These are phyloP conservation scores for Dothideomycetidae sp. DNA, from an alignment of 2,329 filamentous ascomycete genomes.

Conservation along the genomic window DNA sequence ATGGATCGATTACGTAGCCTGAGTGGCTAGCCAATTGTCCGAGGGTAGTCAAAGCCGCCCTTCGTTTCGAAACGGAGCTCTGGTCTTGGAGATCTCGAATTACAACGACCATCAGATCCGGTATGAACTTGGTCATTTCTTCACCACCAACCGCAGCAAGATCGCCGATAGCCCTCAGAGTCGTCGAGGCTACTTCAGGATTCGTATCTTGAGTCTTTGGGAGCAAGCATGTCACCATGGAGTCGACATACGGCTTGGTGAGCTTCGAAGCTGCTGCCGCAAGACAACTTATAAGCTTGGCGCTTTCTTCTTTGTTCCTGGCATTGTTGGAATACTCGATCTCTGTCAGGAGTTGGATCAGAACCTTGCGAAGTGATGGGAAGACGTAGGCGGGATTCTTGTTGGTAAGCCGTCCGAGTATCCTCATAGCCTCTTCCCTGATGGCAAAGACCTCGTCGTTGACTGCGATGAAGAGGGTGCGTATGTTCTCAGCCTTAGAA, in stretches of 20 bases:
- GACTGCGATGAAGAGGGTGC: constrained; percentile 84
- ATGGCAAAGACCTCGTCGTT: constrained; percentile 92
- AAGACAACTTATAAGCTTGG: constrained; percentile 78
- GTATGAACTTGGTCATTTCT: constrained; percentile 85
- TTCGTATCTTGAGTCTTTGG: constrained; percentile 80
- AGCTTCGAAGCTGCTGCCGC: constrained; percentile 85
- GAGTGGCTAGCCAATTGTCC: constrained; percentile 91
- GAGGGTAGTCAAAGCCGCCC: constrained; percentile 78
- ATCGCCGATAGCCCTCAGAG: constrained; percentile 89
- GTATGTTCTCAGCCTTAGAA: constrained; percentile 94
- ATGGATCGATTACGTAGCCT: constrained; percentile 93
- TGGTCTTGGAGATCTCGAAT: constrained; percentile 89
- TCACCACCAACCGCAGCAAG: constrained; percentile 86
- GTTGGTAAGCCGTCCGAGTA: constrained; percentile 81
- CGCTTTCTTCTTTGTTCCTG: constrained; percentile 91
- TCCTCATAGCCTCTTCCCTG: constrained; percentile 85
- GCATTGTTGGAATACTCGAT: constrained; percentile 91
- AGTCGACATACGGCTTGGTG: constrained; percentile 92
- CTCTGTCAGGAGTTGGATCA: constrained; percentile 91
- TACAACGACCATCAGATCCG: constrained; percentile 85
- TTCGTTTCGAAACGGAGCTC: constrained; percentile 75
- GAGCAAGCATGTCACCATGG: constrained; percentile 86
- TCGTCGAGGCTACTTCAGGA: constrained; percentile 80
- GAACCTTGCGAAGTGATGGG: constrained; percentile 80
- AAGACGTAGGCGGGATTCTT: constrained; percentile 97